Percentiles rank a stretch among this genome's conserved stretches.
Evolutionary conservation across 768 basidiomycete genomes (phyloP).

Genomic region (Leucocoprinus sp.): DNA sequence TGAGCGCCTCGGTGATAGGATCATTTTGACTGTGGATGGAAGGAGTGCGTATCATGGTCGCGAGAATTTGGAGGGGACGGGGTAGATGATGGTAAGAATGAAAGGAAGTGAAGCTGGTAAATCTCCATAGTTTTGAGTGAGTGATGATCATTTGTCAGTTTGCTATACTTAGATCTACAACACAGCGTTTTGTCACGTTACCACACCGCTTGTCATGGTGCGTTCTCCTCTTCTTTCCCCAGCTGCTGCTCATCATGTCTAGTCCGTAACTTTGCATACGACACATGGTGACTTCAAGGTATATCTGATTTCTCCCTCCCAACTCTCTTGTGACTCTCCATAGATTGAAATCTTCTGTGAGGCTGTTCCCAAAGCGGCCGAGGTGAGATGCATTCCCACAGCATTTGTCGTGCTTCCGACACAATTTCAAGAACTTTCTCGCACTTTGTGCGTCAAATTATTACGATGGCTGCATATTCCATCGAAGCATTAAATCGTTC

Average conservation of each 20-base stretch:
- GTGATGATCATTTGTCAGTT: too few relatives aligned
- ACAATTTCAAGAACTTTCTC: constrained; percentile 74
- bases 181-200: constrained; percentile 14
- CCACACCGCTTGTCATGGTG: constrained; percentile 21
- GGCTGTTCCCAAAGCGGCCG: constrained; percentile 89
- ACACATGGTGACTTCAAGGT: constrained; percentile 95
- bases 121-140: not conserved
- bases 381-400: constrained; percentile 39
- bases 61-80: too few relatives aligned
- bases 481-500: constrained; percentile 93
- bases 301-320: not conserved
- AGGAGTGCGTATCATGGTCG: constrained; percentile 50
- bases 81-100: constrained; percentile 26
- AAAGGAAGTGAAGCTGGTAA: constrained; percentile 16
- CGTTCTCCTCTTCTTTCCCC: constrained; percentile 14
- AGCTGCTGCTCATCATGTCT: constrained; percentile 3
- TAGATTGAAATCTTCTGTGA: constrained; percentile 98
- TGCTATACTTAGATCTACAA: too few relatives aligned
- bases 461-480: constrained; percentile 81
- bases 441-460: constrained; percentile 87
- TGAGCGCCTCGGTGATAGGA: constrained; percentile 59
- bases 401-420: constrained; percentile 9
- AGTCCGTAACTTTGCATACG: constrained; percentile 95
- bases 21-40: constrained; percentile 72
- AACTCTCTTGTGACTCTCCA: constrained; percentile 2